These are phyloP conservation scores for Venturia aucupariae DNA, from an alignment of 2,329 filamentous ascomycete genomes.

Conservation along the genomic window DNA sequence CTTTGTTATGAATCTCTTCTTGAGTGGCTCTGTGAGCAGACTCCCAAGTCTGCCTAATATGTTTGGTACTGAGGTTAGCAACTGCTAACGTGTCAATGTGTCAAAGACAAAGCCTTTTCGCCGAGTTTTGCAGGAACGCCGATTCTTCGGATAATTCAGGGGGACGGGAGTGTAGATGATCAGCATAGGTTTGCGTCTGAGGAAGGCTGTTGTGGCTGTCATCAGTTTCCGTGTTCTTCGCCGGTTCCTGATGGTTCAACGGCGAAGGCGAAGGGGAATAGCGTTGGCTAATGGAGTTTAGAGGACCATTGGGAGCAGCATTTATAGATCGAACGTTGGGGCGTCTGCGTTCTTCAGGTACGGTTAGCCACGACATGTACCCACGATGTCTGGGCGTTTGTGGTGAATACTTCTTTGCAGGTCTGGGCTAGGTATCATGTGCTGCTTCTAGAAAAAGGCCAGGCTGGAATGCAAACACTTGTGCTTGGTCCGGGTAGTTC, in stretches of 20 bases:
- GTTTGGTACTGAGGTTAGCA: background rate
- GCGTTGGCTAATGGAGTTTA: background rate
- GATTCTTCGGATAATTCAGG: background rate
- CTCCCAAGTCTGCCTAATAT: slow-evolving; percentile 10
- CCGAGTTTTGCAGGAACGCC: background rate
- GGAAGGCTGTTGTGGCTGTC: background rate
- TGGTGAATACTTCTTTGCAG: background rate
- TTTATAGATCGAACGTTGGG: background rate
- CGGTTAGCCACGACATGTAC: background rate
- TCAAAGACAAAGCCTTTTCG: background rate
- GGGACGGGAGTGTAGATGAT: background rate
- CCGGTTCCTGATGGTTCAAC: background rate
- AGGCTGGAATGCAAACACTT: no score
- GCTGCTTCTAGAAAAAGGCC: no score
- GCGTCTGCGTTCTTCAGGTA: background rate
- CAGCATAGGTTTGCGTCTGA: background rate
- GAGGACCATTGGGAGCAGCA: background rate
- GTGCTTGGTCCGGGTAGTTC: no score
- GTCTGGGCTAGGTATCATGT: no score
- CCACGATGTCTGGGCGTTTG: background rate
- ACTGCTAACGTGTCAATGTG: slow-evolving; percentile 6
- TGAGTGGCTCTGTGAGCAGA: slow-evolving; percentile 63
- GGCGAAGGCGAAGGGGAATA: background rate
- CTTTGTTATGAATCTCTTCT: slow-evolving; percentile 92
- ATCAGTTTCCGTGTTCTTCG: background rate